A percentile compares a stretch with the other conserved stretches of the same genome.
These are phyloP conservation scores for Trifolium subterraneum DNA, from an alignment of 306 rosid genomes.

Conservation along the genomic window DNA sequence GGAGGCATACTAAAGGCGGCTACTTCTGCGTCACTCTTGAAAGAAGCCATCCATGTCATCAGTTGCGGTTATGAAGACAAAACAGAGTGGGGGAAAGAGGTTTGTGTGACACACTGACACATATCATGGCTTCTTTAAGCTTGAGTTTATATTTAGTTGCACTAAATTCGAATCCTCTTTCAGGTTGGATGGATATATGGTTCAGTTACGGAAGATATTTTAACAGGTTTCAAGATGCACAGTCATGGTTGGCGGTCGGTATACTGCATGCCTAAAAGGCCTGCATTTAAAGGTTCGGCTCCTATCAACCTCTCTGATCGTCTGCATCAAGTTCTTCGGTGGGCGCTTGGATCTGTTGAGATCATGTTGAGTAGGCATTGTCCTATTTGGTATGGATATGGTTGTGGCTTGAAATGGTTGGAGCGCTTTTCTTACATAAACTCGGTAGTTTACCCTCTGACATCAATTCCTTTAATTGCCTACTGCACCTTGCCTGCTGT, in stretches of 20 bases:
- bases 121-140: too few relatives aligned
- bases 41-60: slow-evolving; percentile 94
- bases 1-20: slow-evolving; percentile 75
- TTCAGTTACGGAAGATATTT: slow-evolving; percentile 90
- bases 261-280: slow-evolving; percentile 87
- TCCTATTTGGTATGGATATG: slow-evolving; percentile 93
- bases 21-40: slow-evolving; percentile 80
- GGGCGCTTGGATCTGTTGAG: slow-evolving; percentile 98
- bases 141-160: too few relatives aligned
- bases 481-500: slow-evolving; percentile 90
- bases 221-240: slow-evolving; percentile 95
- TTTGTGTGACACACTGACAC: slow-evolving; percentile 35
- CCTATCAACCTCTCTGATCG: slow-evolving; percentile 65
- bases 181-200: slow-evolving; percentile 99
- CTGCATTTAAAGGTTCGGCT: slow-evolving; percentile 87
- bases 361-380: slow-evolving; percentile 83
- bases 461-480: slow-evolving; percentile 79
- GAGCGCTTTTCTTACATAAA: slow-evolving; percentile 93
- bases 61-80: slow-evolving; percentile 96
- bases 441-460: slow-evolving; percentile 89
- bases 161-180: background rate
- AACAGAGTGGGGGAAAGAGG: slow-evolving; percentile 98
- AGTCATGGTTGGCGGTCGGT: slow-evolving; percentile 98
- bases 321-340: slow-evolving; percentile 89
- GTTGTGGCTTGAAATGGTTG: slow-evolving; percentile 83